These are phyloP conservation scores for Sindora glabra DNA, from an alignment of 306 rosid species.

Conservation along the genomic window DNA sequence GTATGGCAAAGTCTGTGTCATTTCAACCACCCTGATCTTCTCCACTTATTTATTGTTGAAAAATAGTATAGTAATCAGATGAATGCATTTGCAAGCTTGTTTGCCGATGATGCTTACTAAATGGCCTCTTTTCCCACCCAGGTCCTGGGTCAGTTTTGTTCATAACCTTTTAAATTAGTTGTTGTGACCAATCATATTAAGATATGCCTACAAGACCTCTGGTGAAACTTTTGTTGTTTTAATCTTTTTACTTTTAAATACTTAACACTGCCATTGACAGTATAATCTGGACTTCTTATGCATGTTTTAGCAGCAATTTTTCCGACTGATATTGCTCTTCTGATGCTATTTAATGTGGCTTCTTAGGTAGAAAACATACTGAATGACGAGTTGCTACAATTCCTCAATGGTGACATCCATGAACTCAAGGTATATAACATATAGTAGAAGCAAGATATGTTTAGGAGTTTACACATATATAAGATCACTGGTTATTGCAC, in stretches of 20 bases:
- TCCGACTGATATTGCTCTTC: conserved; percentile 7
- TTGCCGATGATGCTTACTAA: background rate
- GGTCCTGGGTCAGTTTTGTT: background rate
- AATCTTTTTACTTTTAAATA: background rate
- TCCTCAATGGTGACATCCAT: conserved; percentile 55
- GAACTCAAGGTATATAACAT: conserved; percentile 58
- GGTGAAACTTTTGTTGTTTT: conserved; percentile 10
- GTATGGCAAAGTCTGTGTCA: background rate
- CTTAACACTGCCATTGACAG: background rate
- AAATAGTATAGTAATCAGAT: background rate
- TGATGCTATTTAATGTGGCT: conserved; percentile 23
- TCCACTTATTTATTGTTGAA: background rate
- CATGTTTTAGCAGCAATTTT: conserved; percentile 11
- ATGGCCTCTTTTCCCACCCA: background rate
- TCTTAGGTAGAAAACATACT: conserved; percentile 66
- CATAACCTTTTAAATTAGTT: background rate
- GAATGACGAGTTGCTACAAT: conserved; percentile 43
- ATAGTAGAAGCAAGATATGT: background rate
- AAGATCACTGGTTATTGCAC: background rate
- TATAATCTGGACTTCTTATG: no score
- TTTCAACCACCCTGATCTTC: conserved; percentile 4
- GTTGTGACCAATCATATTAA: background rate
- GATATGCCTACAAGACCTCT: background rate
- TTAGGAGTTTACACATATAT: background rate
- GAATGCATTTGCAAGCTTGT: background rate